Conservation (phyloP, 768 basidiomycete genomes). For the Tylopilus vinaceipallidus region DNA sequence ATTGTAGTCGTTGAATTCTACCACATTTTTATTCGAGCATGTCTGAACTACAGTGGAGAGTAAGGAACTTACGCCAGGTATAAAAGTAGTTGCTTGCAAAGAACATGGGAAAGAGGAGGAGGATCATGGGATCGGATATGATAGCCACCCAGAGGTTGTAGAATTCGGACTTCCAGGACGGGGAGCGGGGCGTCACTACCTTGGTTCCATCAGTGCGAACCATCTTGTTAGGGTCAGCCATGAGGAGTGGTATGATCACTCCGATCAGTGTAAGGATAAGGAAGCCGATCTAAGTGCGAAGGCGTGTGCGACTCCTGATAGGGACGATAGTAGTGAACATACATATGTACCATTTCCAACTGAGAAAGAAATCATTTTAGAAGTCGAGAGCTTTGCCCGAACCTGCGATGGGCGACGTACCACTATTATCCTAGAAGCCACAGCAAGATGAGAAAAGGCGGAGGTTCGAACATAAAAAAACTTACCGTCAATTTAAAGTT, state of each 20-base stretch:
- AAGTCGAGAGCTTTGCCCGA: background rate
- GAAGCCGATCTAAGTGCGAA: constrained; percentile 38
- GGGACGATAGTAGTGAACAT: constrained; percentile 21
- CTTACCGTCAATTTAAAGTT: constrained; percentile 64
- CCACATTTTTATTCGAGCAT: background rate
- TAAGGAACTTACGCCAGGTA: constrained; percentile 58
- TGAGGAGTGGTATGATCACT: constrained; percentile 58
- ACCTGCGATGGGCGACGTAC: constrained; percentile 16
- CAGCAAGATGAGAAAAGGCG: background rate
- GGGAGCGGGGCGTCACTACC: constrained; percentile 59
- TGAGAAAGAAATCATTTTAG: constrained; percentile 17
- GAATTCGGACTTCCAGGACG: constrained; percentile 74
- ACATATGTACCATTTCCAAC: constrained; percentile 76
- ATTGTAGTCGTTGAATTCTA: constrained; percentile 80
- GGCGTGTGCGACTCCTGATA: background rate
- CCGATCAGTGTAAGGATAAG: constrained; percentile 68
- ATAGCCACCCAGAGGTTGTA: constrained; percentile 66
- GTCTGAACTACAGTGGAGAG: background rate
- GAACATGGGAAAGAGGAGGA: constrained; percentile 81
- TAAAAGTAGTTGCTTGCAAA: constrained; percentile 82
- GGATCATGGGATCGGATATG: constrained; percentile 63
- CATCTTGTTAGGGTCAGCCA: constrained; percentile 73
- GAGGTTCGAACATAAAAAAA: constrained; percentile 3
- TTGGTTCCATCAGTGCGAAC: constrained; percentile 70
- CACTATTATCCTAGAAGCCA: constrained; percentile 21